These are phyloP conservation scores for Cochlearia excelsa DNA, from an alignment of 345 rosid genomes.

Conservation along the genomic window DNA sequence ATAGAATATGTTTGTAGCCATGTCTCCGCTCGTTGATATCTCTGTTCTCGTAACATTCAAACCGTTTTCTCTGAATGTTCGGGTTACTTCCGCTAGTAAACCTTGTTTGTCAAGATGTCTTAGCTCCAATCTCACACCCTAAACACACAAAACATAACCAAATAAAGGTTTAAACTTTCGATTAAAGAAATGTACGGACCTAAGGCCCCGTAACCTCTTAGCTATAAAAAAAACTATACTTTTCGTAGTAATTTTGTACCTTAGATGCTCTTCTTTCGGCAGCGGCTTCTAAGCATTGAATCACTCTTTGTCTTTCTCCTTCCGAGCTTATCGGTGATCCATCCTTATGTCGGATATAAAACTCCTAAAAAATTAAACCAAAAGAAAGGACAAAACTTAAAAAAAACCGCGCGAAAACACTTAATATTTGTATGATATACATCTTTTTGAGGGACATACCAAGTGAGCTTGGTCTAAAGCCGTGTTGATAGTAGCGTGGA, in stretches of 20 bases:
- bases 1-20: slow-evolving; percentile 63
- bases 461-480: slow-evolving; percentile 56
- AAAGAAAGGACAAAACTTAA: slow-evolving; percentile 1
- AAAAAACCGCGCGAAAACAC: not conserved
- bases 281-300: slow-evolving; percentile 85
- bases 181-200: not conserved
- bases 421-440: not conserved
- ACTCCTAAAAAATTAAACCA: slow-evolving; percentile 42
- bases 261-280: slow-evolving; percentile 76
- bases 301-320: slow-evolving; percentile 87
- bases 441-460: slow-evolving; percentile 42
- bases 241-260: slow-evolving; percentile 37
- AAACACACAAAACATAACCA: slow-evolving; percentile 4
- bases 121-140: slow-evolving; percentile 89
- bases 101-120: slow-evolving; percentile 59
- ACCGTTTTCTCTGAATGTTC: slow-evolving; percentile 89
- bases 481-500: slow-evolving; percentile 77
- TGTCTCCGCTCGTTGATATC: slow-evolving; percentile 57
- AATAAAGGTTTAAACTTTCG: too few species aligned
- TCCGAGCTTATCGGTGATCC: slow-evolving; percentile 95
- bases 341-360: slow-evolving; percentile 76
- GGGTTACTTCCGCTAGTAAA: slow-evolving; percentile 76
- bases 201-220: too few species aligned
- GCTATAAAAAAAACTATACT: too few species aligned
- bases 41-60: slow-evolving; percentile 92